Base-by-base conservation (phyloP, 1,284 basidiomycete genomes). In the Pulchroboletus neoregius region DNA sequence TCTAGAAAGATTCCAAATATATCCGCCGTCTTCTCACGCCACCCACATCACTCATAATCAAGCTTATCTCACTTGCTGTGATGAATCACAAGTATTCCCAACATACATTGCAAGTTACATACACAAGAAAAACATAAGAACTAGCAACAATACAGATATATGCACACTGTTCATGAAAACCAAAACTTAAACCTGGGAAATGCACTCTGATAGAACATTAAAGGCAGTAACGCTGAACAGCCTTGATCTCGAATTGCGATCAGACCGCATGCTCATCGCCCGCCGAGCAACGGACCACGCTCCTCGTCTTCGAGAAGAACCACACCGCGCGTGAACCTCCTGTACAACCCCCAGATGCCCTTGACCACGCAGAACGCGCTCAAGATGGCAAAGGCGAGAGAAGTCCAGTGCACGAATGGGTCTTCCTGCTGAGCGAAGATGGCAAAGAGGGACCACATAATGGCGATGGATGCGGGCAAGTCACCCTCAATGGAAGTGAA, bases 401-500 rank as follows among this genome's bases (percentile, higher is more conserved):
- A 81, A 28, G 79, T 78, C 93, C 92, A 96, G 72, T 93, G 91
- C 55, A 95, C 81, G 71, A 96, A 95, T 20, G 55, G 43, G 3
- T 62, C 62, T 26, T 46, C 67, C 68, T 89, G 83, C 57, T 87
- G 78, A 22, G 81, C 84, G 62, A 92, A 89, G 67, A 92, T 87
- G 43, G 87, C 91, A 68, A 87, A 92, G 23, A 90, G 73, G 23
- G 84, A 80, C 84, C 87, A 91, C 34, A 81, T 78, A 57, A 94
- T 91, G 56, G 87, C 89, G 60, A 93, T 77, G 34, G 89, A 86
- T 2, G 89, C 92, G 7, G 91, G 90, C 35, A 96, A 79, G 60
- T 97, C 94, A 53, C 94, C 94, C 66, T 96, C 92, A 2, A 80
- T 73, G 12, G 85, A 84, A 37, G 89, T 89, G 73, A 93, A 92